Conservation (phyloP, 2,329 filamentous ascomycete species). For the Scytalidium sp. region DNA sequence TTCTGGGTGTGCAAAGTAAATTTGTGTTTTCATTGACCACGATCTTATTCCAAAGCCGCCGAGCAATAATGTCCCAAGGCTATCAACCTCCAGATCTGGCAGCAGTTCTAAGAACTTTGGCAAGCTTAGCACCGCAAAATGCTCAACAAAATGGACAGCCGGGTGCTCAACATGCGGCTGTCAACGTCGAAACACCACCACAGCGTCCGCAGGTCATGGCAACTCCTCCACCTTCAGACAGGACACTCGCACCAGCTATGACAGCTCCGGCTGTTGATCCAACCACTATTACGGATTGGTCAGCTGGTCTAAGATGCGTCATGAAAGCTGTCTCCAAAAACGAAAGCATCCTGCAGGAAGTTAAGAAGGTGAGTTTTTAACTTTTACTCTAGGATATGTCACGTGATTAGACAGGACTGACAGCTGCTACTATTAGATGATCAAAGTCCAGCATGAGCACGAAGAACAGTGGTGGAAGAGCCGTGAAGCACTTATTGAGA, state of each 20-base stretch:
- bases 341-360: conserved; percentile 39
- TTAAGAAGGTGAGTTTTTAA: conserved; percentile 31
- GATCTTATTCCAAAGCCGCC: neutral
- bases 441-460: conserved; percentile 59
- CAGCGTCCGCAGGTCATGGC: conserved; percentile 15
- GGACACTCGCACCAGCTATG: conserved; percentile 1
- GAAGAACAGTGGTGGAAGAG: conserved; percentile 59
- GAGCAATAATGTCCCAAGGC: conserved; percentile 17
- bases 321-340: conserved; percentile 45
- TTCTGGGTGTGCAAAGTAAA: neutral
- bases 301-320: conserved; percentile 45
- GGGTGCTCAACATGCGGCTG: conserved; percentile 7
- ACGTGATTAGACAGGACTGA: neutral
- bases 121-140: conserved; percentile 20
- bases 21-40: neutral
- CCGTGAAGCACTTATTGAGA: conserved; percentile 46
- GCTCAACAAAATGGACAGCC: conserved; percentile 4
- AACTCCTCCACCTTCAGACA: conserved; percentile 4
- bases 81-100: conserved; percentile 26
- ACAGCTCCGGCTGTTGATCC: conserved; percentile 32
- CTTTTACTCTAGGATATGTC: neutral
- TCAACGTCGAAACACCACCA: conserved; percentile 1
- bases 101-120: conserved; percentile 27
- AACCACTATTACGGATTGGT: conserved; percentile 48
- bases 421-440: conserved; percentile 41